Conservation (phyloP, 768 basidiomycete species). For the Collybia mongolica region DNA sequence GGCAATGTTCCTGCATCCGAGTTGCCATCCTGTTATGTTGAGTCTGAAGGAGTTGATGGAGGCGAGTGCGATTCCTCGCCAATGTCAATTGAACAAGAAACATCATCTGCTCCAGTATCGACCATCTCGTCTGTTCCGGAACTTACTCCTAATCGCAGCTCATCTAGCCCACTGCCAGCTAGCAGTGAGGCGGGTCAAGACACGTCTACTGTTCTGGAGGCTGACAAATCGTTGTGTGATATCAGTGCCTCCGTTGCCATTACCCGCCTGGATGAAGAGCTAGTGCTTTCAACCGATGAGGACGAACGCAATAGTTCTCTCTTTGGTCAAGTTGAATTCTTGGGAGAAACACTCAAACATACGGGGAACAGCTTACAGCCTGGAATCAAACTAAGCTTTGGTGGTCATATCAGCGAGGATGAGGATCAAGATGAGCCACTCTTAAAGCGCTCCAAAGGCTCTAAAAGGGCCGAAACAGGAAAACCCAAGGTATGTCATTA, state of each 20-base stretch:
- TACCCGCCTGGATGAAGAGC: conserved; percentile 9
- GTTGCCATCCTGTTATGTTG: conserved; percentile 22
- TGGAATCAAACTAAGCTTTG: conserved; percentile 35
- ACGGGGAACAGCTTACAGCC: conserved; percentile 30
- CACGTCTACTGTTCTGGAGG: conserved; percentile 11
- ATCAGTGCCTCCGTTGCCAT: background rate
- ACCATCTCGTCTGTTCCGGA: conserved; percentile 52
- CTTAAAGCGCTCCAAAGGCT: conserved; percentile 24
- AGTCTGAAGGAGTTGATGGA: conserved; percentile 2
- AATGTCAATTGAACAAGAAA: background rate
- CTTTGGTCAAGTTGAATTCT: too few relatives aligned
- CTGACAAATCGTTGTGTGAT: background rate
- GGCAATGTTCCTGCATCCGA: conserved; percentile 11
- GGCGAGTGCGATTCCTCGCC: conserved; percentile 5
- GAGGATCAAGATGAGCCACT: conserved; percentile 28
- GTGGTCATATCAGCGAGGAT: conserved; percentile 15
- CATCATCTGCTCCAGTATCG: conserved; percentile 30
- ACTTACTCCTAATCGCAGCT: conserved; percentile 59
- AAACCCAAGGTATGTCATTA: conserved; percentile 22
- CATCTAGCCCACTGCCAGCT: conserved; percentile 60
- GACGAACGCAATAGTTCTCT: conserved; percentile 31
- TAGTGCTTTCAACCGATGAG: conserved; percentile 23
- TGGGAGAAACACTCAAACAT: conserved; percentile 29
- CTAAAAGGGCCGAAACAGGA: conserved; percentile 22
- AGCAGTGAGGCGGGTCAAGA: conserved; percentile 38